Percentiles rank a stretch among this genome's conserved stretches.
phyloP scores from a whole-genome alignment of 164 flowering plant genomes.

The Santalum album region DNA sequence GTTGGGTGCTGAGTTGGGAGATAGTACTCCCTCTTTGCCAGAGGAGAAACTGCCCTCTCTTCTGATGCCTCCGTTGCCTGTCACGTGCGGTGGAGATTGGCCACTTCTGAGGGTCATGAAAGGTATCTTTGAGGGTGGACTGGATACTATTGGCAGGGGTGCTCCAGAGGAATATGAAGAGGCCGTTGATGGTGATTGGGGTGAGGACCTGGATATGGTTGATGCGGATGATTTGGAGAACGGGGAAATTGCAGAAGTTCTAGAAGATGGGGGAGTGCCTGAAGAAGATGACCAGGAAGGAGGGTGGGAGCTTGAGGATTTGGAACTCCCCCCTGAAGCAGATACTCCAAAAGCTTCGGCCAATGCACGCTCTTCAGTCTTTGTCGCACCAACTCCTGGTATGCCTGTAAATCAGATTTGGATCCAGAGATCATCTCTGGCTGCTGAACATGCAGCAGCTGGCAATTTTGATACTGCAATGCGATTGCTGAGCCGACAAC shows the following conservation, averaged over 20 bases:
- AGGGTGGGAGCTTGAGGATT: conserved; percentile 1
- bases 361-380: not conserved
- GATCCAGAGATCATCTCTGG: not conserved
- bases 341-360: not conserved
- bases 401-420: conserved; percentile 2
- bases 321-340: not conserved
- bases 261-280: not conserved
- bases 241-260: not conserved
- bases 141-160: not conserved
- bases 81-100: conserved; percentile 3
- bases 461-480: conserved; percentile 2
- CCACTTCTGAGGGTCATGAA: conserved; percentile 3
- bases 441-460: conserved; percentile 4
- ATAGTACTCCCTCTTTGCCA: not conserved
- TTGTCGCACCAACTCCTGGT: conserved; percentile 1
- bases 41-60: not conserved
- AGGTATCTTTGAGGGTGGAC: conserved; percentile 3
- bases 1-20: not conserved
- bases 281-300: not conserved
- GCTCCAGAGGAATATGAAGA: not conserved
- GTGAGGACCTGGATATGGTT: not conserved
- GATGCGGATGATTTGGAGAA: not conserved
- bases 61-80: not conserved
- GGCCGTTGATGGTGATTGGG: conserved; percentile 1
- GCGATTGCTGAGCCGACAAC: conserved; percentile 1